These are phyloP conservation scores for Xylariales sp. DNA, from an alignment of 2,329 filamentous ascomycete genomes.

Conservation along the genomic window DNA sequence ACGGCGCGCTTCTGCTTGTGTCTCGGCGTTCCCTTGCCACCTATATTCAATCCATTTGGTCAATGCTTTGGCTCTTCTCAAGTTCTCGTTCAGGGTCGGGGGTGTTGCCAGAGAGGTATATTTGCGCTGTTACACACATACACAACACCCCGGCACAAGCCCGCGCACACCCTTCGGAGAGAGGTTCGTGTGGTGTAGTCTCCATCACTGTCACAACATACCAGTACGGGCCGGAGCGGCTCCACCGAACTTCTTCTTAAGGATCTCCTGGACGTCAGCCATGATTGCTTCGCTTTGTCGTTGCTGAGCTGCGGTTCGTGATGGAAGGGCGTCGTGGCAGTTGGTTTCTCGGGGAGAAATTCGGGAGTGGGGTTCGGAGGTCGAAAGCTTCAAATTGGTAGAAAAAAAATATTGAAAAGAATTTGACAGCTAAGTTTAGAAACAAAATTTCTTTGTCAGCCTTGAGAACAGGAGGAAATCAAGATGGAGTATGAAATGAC, in stretches of 20 bases:
- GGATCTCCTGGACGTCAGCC: conserved; percentile 40
- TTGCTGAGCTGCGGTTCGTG: conserved; percentile 1
- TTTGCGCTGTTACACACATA: no score
- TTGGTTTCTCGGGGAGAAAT: no score
- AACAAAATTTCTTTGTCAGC: not conserved
- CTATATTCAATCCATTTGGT: conserved; percentile 12
- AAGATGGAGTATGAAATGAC: no score
- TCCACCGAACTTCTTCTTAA: conserved; percentile 31
- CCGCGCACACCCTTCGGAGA: no score
- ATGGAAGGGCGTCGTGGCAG: conserved; percentile 5
- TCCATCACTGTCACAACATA: conserved; percentile 14
- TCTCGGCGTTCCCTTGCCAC: conserved; percentile 97
- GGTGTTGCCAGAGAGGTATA: no score
- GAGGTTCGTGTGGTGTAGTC: no score
- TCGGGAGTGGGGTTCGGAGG: not conserved
- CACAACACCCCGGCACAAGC: no score
- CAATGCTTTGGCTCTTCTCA: not conserved
- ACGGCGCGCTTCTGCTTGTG: conserved; percentile 98
- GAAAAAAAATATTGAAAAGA: not conserved
- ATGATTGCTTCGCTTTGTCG: conserved; percentile 16
- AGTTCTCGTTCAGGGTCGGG: not conserved
- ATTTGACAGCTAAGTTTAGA: not conserved
- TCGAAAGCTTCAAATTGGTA: not conserved
- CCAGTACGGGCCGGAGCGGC: conserved; percentile 26
- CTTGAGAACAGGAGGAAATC: not conserved